These are phyloP conservation scores for Phellinidium pouzarii DNA, from an alignment of 1,284 basidiomycete genomes.

Conservation along the genomic window DNA sequence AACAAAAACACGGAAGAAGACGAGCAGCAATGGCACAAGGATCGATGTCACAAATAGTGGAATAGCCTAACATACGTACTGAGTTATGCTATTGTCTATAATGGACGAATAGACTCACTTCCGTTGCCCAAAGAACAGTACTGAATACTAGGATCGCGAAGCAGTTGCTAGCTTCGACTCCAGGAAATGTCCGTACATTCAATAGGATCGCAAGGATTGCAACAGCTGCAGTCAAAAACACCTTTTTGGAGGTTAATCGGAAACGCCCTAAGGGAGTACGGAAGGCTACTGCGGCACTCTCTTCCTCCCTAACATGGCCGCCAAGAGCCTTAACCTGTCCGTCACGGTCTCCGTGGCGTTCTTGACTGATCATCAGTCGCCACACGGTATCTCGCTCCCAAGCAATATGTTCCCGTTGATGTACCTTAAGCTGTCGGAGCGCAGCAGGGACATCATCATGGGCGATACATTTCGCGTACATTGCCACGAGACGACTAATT, in stretches of 20 bases:
- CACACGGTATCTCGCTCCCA: constrained; percentile 96
- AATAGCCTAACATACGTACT: constrained; percentile 65
- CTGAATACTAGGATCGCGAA: constrained; percentile 88
- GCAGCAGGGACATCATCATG: constrained; percentile 69
- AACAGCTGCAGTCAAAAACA: constrained; percentile 55
- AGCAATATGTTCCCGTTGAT: constrained; percentile 90
- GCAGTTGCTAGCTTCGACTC: constrained; percentile 82
- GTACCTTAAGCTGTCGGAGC: constrained; percentile 76
- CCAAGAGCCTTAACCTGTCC: constrained; percentile 38
- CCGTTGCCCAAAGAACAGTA: constrained; percentile 94
- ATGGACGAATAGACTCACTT: constrained; percentile 45
- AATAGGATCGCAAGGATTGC: constrained; percentile 55
- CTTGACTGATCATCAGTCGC: constrained; percentile 94
- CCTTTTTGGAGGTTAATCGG: constrained; percentile 55
- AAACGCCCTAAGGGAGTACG: constrained; percentile 58
- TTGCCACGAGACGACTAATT: constrained; percentile 56
- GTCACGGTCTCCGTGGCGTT: constrained; percentile 59
- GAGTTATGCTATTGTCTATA: neutral
- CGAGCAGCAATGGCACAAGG: constrained; percentile 84
- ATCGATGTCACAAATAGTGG: constrained; percentile 95
- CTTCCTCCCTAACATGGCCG: constrained; percentile 46
- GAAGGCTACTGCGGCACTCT: constrained; percentile 45
- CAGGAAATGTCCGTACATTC: constrained; percentile 54
- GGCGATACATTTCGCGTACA: constrained; percentile 87
- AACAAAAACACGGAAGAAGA: constrained; percentile 80